These are phyloP conservation scores for Cetradonia linearis DNA, from an alignment of 495 filamentous ascomycete species.

Conservation along the genomic window DNA sequence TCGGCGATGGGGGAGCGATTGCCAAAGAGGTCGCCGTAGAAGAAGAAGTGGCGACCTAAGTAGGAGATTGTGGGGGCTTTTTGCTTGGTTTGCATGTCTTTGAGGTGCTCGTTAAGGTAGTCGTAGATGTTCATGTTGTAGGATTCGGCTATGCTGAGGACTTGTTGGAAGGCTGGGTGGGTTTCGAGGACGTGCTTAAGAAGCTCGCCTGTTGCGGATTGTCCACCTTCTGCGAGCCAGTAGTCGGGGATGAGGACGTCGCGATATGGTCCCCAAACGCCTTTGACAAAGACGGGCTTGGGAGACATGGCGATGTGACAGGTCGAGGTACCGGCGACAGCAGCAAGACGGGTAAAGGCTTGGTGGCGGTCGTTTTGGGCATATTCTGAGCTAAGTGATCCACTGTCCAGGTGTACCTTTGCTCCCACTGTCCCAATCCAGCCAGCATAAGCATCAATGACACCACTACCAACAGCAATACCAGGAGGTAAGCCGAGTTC, in stretches of 20 bases:
- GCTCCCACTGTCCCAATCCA: conserved; percentile 99
- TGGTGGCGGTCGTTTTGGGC: conserved; percentile 72
- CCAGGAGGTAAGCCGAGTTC: conserved; percentile 81
- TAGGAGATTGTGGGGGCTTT: conserved; percentile 70
- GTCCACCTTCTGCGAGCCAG: conserved; percentile 96
- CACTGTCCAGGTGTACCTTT: conserved; percentile 61
- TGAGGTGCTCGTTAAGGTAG: conserved; percentile 82
- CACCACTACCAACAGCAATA: conserved; percentile 86
- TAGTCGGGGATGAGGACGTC: conserved; percentile 83
- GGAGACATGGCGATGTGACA: conserved; percentile 94
- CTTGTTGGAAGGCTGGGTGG: conserved; percentile 76
- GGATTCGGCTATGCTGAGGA: conserved; percentile 61
- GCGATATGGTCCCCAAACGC: conserved; percentile 93
- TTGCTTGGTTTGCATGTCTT: conserved; percentile 54
- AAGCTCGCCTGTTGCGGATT: conserved; percentile 89
- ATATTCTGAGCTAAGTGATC: conserved; percentile 48
- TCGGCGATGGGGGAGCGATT: conserved; percentile 92
- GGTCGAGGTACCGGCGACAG: conserved; percentile 94
- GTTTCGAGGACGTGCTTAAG: conserved; percentile 90
- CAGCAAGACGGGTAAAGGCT: conserved; percentile 86
- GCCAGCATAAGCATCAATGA: conserved; percentile 96
- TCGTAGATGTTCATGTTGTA: conserved; percentile 82
- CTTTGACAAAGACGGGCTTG: conserved; percentile 79
- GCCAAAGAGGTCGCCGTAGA: conserved; percentile 97
- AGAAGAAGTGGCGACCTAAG: conserved; percentile 86